Evolutionary conservation across 2,329 filamentous ascomycete genomes (phyloP).

Genomic region (Periglandula ipomoeae): DNA sequence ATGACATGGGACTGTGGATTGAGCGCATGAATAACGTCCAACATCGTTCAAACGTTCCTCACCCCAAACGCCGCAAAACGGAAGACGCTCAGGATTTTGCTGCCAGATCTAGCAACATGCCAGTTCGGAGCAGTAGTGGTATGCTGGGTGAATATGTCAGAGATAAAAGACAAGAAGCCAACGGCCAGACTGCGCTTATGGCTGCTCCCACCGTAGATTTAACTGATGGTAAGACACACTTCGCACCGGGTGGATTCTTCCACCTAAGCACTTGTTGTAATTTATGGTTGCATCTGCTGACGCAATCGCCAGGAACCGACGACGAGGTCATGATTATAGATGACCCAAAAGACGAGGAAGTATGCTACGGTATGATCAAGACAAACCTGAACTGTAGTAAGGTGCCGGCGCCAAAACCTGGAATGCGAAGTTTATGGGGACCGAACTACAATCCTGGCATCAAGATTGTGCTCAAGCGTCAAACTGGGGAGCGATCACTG

Average conservation of each 20-base stretch:
- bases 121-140: constrained; percentile 36
- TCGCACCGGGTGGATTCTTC: no score
- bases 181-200: constrained; percentile 13
- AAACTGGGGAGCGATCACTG: constrained; percentile 42
- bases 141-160: constrained; percentile 59
- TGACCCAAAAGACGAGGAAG: constrained; percentile 57
- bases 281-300: not conserved
- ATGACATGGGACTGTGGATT: constrained; percentile 53
- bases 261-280: not conserved
- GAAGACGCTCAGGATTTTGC: constrained; percentile 35
- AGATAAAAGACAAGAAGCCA: constrained; percentile 42
- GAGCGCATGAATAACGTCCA: constrained; percentile 70
- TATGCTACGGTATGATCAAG: constrained; percentile 74
- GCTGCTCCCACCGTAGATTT: constrained; percentile 46
- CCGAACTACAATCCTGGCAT: constrained; percentile 61
- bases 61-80: constrained; percentile 58
- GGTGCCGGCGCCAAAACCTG: constrained; percentile 61
- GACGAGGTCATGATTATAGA: constrained; percentile 49
- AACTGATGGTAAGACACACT: constrained; percentile 35
- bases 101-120: constrained; percentile 21
- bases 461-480: constrained; percentile 59
- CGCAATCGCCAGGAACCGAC: constrained; percentile 29
- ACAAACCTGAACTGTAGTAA: constrained; percentile 56
- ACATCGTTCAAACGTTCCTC: constrained; percentile 47
- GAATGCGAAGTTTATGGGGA: constrained; percentile 47